Conservation (phyloP, 371 early-diverging fungal genomes). For the Funneliformis caledonium region DNA sequence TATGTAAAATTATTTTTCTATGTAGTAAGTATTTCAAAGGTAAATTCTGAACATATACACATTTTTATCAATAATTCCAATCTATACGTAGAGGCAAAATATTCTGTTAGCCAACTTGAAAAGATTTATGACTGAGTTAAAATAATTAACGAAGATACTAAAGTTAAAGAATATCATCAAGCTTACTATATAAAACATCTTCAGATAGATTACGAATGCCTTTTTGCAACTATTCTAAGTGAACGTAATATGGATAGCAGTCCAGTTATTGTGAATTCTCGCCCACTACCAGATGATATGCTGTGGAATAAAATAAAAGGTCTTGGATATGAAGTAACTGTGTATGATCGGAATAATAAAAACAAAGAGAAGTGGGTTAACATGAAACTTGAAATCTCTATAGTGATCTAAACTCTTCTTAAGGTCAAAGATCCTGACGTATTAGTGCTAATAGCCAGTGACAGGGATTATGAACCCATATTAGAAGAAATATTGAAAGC, state of each 20-base stretch:
- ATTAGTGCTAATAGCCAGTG: background rate
- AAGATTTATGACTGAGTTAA: background rate
- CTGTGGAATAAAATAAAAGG: background rate
- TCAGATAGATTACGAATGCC: background rate
- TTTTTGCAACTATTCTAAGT: background rate
- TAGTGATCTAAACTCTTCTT: background rate
- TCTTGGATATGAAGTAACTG: conserved; percentile 1
- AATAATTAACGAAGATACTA: background rate
- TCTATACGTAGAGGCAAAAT: conserved; percentile 21
- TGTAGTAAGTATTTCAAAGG: conserved; percentile 11
- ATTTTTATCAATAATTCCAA: conserved; percentile 32
- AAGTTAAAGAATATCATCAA: background rate
- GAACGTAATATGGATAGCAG: background rate
- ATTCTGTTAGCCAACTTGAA: conserved; percentile 23
- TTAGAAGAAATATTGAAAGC: background rate
- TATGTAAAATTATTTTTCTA: conserved; percentile 9
- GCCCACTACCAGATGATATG: conserved; percentile 14
- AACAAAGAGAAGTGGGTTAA: conserved; percentile 8
- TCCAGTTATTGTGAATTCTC: conserved; percentile 21
- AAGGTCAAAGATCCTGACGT: background rate
- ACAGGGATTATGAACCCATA: conserved; percentile 1
- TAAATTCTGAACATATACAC: conserved; percentile 13
- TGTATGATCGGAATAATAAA: background rate
- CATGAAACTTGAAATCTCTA: background rate
- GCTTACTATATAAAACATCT: conserved; percentile 10